These are phyloP conservation scores for Pterulicium gracile DNA, from an alignment of 1,284 basidiomycete genomes.

Conservation along the genomic window DNA sequence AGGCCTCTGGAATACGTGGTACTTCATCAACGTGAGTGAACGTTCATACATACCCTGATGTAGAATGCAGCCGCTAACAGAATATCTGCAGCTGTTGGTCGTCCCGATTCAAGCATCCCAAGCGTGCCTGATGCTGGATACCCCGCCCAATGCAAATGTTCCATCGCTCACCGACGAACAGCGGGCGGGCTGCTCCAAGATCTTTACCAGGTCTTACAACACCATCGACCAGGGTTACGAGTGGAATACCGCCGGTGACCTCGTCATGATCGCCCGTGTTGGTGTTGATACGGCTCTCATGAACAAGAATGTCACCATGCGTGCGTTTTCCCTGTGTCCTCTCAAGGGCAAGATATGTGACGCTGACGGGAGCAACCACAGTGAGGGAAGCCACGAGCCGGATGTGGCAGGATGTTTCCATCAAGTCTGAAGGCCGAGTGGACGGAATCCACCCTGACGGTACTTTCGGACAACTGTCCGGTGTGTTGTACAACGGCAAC, in stretches of 20 bases:
- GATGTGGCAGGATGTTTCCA: slow-evolving; percentile 36
- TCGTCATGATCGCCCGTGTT: not conserved
- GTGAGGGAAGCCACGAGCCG: slow-evolving; percentile 38
- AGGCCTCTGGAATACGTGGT: no score
- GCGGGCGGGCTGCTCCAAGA: no score
- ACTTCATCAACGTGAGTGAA: not conserved
- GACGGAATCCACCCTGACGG: slow-evolving; percentile 59
- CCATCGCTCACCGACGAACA: no score
- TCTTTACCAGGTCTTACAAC: no score
- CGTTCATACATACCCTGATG: not conserved
- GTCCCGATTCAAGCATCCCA: no score
- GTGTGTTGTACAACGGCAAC: slow-evolving; percentile 54
- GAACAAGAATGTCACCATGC: slow-evolving; percentile 27
- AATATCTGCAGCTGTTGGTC: not conserved
- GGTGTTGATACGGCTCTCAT: slow-evolving; percentile 46
- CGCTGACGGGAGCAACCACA: no score
- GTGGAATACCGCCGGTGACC: no score
- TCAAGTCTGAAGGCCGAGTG: slow-evolving; percentile 29
- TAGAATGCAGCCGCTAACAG: not conserved
- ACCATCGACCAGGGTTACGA: no score
- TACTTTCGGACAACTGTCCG: slow-evolving; percentile 50
- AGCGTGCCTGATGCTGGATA: no score
- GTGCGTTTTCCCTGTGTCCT: not conserved
- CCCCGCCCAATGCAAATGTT: no score
- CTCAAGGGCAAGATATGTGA: not conserved